Evolutionary conservation across 163 green algal genomes (phyloP), one percentile per base, ranked within the genome.

Genomic region (Smithsoniella earleae): DNA sequence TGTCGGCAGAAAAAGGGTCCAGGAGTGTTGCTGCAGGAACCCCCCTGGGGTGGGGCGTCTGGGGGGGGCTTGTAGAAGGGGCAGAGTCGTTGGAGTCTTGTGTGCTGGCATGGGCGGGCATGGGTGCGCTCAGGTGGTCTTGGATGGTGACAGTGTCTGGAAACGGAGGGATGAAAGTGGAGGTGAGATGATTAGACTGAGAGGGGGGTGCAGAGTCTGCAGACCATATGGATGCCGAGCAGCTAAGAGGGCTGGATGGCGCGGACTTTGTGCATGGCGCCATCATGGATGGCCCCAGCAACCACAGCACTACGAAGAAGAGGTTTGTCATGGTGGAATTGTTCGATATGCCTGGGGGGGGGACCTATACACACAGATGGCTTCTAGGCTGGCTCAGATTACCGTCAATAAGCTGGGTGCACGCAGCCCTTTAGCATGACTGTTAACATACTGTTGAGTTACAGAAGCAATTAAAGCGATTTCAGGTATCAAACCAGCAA

Each of bases 291-390:
- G 58, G 58, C 58, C 58, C 58, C 5, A 69, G 58, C 30, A 69
- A 34, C 58, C 58, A 69, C n/a, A 69, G 58, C 58, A 69, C 58
- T 18, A 69, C 58, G 25, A 69, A 69, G 25, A 69, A 69, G 58
- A 69, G 58, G 25, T 69, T 69, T 4, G 34, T 33, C n/a, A 69
- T 8, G 22, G 58, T 69, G n/a, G 58, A 69, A 31, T 69, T 69
- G 25, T 69, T 30, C 0, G 58, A 69, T 16, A 40, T 69, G 58
- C 58, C 58, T 30, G 58, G n/a, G 27, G 58, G 18, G 27, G 58
- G 58, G 30, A 69, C 58, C 58, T 69, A n/a, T n/a, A n/a, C n/a
- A n/a, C n/a, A n/a, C n/a, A n/a, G n/a, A n/a, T n/a, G n/a, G n/a
- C n/a, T n/a, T n/a, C n/a, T n/a, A n/a, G n/a, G n/a, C n/a, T n/a